phyloP scores from a whole-genome alignment of 495 filamentous ascomycete genomes.

The Aspergillus avenaceus region DNA sequence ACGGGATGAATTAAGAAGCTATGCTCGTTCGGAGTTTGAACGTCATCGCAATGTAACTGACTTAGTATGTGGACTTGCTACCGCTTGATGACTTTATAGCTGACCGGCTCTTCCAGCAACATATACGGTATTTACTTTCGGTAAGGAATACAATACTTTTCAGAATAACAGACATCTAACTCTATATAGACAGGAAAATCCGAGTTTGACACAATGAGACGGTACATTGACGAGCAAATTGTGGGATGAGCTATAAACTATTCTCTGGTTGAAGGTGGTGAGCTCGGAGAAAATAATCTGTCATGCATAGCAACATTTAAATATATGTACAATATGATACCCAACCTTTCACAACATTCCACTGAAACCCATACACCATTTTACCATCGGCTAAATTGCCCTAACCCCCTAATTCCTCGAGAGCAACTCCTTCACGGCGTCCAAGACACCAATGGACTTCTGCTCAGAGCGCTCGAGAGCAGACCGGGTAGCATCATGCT shows the following conservation, averaged over 20 bases:
- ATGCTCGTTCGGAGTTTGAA: constrained; percentile 75
- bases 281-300: constrained; percentile 4
- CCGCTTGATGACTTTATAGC: no score
- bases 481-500: constrained; percentile 37
- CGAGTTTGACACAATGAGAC: constrained; percentile 57
- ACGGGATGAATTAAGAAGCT: constrained; percentile 61
- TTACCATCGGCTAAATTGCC: constrained; percentile 8
- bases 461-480: constrained; percentile 33
- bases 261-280: no score
- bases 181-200: constrained; percentile 48
- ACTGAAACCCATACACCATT: constrained; percentile 1
- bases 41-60: constrained; percentile 67
- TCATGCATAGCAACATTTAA: constrained; percentile 3
- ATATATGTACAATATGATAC: constrained; percentile 21
- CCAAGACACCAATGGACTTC: constrained; percentile 42
- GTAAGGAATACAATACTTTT: constrained; percentile 18
- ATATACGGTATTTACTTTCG: constrained; percentile 60
- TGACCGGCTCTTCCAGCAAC: constrained; percentile 27
- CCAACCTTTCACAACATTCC: no score
- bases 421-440: constrained; percentile 43
- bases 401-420: constrained; percentile 28
- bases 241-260: constrained; percentile 14
- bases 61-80: constrained; percentile 54
- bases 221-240: constrained; percentile 49
- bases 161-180: constrained; percentile 6